Percentiles rank a stretch among this genome's conserved stretches.
Evolutionary conservation across 2,329 filamentous ascomycete species (phyloP).

Genomic region (Venturia asperata): DNA sequence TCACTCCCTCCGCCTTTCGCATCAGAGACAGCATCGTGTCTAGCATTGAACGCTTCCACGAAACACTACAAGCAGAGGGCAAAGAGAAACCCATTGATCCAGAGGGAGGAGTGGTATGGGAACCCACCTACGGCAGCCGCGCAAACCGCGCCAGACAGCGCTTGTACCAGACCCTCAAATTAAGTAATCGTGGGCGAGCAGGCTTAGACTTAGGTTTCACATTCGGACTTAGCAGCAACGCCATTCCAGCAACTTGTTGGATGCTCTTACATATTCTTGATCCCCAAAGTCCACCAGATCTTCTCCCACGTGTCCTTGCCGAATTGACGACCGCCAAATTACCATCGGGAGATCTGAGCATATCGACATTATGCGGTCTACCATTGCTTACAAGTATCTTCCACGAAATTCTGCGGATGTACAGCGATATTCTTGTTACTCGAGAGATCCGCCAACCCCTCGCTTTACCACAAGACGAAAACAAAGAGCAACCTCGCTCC

Average conservation of each 20-base stretch:
- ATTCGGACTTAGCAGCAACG: constrained; percentile 29
- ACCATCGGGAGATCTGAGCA: constrained; percentile 26
- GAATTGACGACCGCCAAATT: constrained; percentile 25
- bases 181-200: constrained; percentile 24
- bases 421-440: constrained; percentile 29
- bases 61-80: constrained; percentile 21
- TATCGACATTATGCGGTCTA: constrained; percentile 25
- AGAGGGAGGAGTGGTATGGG: constrained; percentile 24
- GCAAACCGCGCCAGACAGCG: constrained; percentile 28
- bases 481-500: not conserved
- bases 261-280: constrained; percentile 30
- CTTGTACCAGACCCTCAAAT: constrained; percentile 24
- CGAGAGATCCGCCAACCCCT: constrained; percentile 27
- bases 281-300: constrained; percentile 23
- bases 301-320: constrained; percentile 26
- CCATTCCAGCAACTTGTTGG: constrained; percentile 29
- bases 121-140: constrained; percentile 27
- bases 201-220: constrained; percentile 28
- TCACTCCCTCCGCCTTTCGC: constrained; percentile 24
- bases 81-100: constrained; percentile 15
- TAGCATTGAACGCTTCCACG: constrained; percentile 27
- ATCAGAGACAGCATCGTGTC: constrained; percentile 24
- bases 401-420: constrained; percentile 30
- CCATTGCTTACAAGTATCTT: constrained; percentile 32
- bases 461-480: constrained; percentile 26